phyloP scores from a whole-genome alignment of 257 asterid genomes.

The Petunia secreta region DNA sequence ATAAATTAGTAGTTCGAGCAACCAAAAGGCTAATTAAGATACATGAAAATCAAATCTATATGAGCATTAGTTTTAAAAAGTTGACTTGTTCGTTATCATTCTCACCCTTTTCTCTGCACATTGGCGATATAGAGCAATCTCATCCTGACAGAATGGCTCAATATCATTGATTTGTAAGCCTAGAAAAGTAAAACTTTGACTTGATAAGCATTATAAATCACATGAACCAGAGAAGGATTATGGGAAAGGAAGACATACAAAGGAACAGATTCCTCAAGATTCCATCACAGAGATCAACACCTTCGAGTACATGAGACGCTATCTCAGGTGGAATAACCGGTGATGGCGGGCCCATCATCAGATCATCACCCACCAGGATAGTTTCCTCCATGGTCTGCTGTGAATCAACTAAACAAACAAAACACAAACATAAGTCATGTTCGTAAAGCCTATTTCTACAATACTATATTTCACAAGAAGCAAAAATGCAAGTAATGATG shows the following conservation, averaged over 20 bases:
- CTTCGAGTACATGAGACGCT: conserved; percentile 92
- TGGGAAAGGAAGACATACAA: conserved; percentile 48
- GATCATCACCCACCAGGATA: conserved; percentile 95
- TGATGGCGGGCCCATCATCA: conserved; percentile 96
- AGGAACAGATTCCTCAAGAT: conserved; percentile 83
- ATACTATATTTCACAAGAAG: neutral
- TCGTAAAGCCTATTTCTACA: conserved; percentile 9
- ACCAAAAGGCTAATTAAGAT: neutral
- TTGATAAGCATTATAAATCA: conserved; percentile 9
- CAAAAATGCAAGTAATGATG: neutral
- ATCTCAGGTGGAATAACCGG: conserved; percentile 94
- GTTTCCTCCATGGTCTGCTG: conserved; percentile 95
- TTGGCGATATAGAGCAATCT: conserved; percentile 48
- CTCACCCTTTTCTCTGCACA: conserved; percentile 59
- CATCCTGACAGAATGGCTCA: conserved; percentile 76
- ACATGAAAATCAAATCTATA: neutral
- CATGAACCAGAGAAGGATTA: neutral
- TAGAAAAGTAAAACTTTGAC: conserved; percentile 33
- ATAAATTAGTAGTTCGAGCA: neutral
- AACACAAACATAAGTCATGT: conserved; percentile 10
- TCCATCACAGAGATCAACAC: conserved; percentile 89
- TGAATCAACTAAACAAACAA: conserved; percentile 64
- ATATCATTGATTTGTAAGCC: conserved; percentile 87
- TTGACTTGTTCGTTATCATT: conserved; percentile 24
- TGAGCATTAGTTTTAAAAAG: neutral